Percentiles rank a stretch among this genome's conserved stretches.
These are phyloP conservation scores for Clonostachys rosea DNA, from an alignment of 2,329 filamentous ascomycete species.

Conservation along the genomic window DNA sequence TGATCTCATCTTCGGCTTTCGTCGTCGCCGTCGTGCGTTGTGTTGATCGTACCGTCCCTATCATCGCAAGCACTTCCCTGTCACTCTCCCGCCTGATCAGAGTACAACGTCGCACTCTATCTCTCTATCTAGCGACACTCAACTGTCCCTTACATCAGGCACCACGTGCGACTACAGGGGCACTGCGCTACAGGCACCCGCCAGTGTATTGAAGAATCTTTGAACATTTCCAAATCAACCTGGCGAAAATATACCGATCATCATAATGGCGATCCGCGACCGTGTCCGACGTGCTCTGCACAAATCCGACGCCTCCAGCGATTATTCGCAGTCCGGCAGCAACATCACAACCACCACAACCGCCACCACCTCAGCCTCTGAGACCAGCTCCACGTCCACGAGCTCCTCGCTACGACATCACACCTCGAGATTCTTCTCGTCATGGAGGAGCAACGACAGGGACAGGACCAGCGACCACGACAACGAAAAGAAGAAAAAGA, in stretches of 20 bases:
- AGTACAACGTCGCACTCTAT: too few relatives aligned
- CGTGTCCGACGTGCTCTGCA: slow-evolving; percentile 33
- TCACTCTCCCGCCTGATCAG: too few relatives aligned
- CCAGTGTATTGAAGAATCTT: too few relatives aligned
- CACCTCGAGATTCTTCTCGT: slow-evolving; percentile 19
- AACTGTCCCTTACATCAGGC: too few relatives aligned
- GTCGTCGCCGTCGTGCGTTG: too few relatives aligned
- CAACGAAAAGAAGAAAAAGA: slow-evolving; percentile 14
- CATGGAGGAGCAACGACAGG: slow-evolving; percentile 16
- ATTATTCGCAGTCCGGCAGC: slow-evolving; percentile 22
- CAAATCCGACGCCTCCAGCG: slow-evolving; percentile 22
- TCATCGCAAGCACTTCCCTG: too few relatives aligned
- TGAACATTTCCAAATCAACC: too few relatives aligned
- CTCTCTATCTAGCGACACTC: too few relatives aligned
- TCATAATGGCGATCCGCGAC: slow-evolving; percentile 33
- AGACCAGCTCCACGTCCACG: not conserved
- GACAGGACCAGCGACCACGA: slow-evolving; percentile 7
- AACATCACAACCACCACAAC: slow-evolving; percentile 16
- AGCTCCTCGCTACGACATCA: slow-evolving; percentile 21
- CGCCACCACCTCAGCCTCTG: not conserved
- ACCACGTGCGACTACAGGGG: too few relatives aligned
- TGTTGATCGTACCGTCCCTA: too few relatives aligned
- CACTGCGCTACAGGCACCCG: too few relatives aligned
- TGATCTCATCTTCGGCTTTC: too few relatives aligned
- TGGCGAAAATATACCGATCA: not conserved